phyloP scores from a whole-genome alignment of 768 basidiomycete genomes.

The Vararia minispora region DNA sequence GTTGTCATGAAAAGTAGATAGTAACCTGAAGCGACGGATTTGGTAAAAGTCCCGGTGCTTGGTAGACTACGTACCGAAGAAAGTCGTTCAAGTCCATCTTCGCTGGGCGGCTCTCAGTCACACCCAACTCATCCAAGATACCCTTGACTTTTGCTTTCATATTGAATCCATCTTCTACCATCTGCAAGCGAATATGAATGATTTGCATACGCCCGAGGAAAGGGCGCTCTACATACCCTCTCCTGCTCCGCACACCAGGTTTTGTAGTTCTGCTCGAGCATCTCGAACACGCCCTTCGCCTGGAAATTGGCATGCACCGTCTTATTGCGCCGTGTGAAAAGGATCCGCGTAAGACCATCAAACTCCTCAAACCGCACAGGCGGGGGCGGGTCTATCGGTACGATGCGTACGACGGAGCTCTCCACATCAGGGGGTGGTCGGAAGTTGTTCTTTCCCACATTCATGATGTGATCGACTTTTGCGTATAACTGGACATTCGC shows the following conservation, averaged over 20 bases:
- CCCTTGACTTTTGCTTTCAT: conserved; percentile 11
- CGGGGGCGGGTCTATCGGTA: conserved; percentile 89
- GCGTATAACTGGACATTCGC: conserved; percentile 98
- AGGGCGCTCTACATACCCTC: conserved; percentile 55
- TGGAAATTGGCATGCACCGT: conserved; percentile 81
- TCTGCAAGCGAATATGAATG: too few relatives aligned
- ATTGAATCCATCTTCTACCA: conserved; percentile 9
- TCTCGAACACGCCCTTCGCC: conserved; percentile 89
- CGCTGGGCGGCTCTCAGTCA: conserved; percentile 11
- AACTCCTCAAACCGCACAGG: conserved; percentile 96
- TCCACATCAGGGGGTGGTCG: conserved; percentile 93
- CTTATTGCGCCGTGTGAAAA: conserved; percentile 88
- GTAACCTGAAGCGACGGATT: conserved; percentile 4
- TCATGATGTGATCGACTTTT: conserved; percentile 92
- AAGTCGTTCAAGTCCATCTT: conserved; percentile 15
- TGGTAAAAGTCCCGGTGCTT: neutral
- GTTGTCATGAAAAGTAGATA: conserved; percentile 11
- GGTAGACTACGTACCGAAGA: conserved; percentile 5
- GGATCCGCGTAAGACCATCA: conserved; percentile 85
- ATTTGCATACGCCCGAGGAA: too few relatives aligned
- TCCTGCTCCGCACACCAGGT: conserved; percentile 84
- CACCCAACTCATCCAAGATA: conserved; percentile 12
- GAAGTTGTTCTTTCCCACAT: conserved; percentile 96
- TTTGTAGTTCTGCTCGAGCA: conserved; percentile 88
- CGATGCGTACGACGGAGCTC: conserved; percentile 82